These are phyloP conservation scores for Melampsora americana DNA, from an alignment of 1,284 basidiomycete genomes.

Conservation along the genomic window DNA sequence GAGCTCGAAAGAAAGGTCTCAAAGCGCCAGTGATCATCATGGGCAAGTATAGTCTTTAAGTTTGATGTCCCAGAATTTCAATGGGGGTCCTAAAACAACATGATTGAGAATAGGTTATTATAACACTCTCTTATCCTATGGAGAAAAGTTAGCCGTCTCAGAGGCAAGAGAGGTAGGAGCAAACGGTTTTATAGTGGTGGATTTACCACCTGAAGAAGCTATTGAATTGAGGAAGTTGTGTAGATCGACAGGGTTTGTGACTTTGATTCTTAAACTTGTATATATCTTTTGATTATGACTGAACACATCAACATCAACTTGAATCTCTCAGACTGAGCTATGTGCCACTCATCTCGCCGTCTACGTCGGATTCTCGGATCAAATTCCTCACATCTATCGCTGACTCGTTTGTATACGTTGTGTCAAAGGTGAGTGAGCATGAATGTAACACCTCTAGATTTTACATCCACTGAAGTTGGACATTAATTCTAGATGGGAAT, in stretches of 20 bases:
- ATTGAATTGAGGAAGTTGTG: slow-evolving; percentile 84
- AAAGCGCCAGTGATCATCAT: slow-evolving; percentile 84
- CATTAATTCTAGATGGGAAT: slow-evolving; percentile 76
- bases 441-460: too few species aligned
- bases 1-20: slow-evolving; percentile 76
- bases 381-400: slow-evolving; percentile 87
- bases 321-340: slow-evolving; percentile 75
- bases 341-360: slow-evolving; percentile 90
- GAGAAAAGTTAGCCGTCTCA: slow-evolving; percentile 85
- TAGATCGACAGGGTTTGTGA: slow-evolving; percentile 67
- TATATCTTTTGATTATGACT: neutral
- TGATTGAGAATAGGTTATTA: slow-evolving; percentile 73
- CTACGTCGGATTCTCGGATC: slow-evolving; percentile 79
- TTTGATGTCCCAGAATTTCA: too few species aligned
- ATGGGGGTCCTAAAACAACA: neutral
- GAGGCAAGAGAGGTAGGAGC: slow-evolving; percentile 85
- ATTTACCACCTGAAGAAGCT: slow-evolving; percentile 97
- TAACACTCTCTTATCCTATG: slow-evolving; percentile 90
- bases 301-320: slow-evolving; percentile 57
- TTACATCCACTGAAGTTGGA: neutral
- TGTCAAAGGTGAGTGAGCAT: slow-evolving; percentile 67
- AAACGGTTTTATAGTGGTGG: slow-evolving; percentile 96
- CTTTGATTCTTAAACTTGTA: slow-evolving; percentile 22
- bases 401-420: slow-evolving; percentile 95
- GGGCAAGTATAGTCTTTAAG: too few species aligned